These are phyloP conservation scores for Grigorovia transvaalensis DNA, from an alignment of 805 yeast genomes.

Conservation along the genomic window DNA sequence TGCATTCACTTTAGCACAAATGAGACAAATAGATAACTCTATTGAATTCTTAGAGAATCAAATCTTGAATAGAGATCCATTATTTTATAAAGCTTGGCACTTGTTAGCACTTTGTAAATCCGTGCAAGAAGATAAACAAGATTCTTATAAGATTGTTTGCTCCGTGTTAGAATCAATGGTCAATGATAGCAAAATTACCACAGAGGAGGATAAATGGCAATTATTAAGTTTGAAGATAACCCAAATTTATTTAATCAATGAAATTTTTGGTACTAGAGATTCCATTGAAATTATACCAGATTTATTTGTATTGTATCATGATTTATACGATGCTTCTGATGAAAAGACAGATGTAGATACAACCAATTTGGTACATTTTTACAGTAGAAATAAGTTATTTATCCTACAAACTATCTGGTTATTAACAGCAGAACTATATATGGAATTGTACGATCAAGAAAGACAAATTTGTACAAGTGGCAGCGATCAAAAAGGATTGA, in stretches of 20 bases:
- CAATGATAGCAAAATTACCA: constrained; percentile 11
- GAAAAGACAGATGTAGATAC: constrained; percentile 6
- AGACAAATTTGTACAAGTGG: background rate
- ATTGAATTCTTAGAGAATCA: constrained; percentile 37
- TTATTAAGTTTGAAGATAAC: constrained; percentile 64
- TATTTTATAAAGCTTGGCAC: constrained; percentile 55
- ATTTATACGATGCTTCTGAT: constrained; percentile 30
- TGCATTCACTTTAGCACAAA: constrained; percentile 39
- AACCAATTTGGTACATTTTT: background rate
- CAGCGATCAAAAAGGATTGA: background rate
- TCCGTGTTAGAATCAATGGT: constrained; percentile 40
- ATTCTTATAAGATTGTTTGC: constrained; percentile 46
- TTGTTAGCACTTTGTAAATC: constrained; percentile 54
- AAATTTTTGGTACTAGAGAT: constrained; percentile 44
- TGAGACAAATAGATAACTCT: constrained; percentile 35
- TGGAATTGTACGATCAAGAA: constrained; percentile 30
- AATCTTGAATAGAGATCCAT: constrained; percentile 41
- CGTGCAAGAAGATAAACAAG: constrained; percentile 45
- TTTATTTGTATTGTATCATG: constrained; percentile 48
- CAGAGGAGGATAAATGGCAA: constrained; percentile 29
- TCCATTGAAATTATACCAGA: constrained; percentile 59
- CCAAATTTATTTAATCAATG: constrained; percentile 58
- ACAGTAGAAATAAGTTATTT: constrained; percentile 22
- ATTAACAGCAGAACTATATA: constrained; percentile 57
- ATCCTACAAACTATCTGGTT: constrained; percentile 62